Evolutionary conservation across 2,329 filamentous ascomycete species (phyloP).

Genomic region (Dothidotthia symphoricarpi): DNA sequence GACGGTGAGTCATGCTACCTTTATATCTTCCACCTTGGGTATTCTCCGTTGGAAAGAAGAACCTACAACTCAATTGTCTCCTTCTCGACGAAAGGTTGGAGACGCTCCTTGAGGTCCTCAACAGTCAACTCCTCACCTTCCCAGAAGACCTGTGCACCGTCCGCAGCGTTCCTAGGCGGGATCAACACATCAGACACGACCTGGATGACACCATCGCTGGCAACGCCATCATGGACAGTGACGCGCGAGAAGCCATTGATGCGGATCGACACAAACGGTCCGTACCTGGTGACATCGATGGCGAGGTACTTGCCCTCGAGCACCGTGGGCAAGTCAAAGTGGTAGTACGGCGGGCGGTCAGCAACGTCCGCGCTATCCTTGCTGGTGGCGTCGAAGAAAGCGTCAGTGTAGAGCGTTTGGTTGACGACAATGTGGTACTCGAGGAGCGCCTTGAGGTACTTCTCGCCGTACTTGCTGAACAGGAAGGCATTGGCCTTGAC

Average conservation of each 20-base stretch:
- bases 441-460: constrained; percentile 74
- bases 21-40: too few relatives aligned
- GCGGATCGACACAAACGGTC: constrained; percentile 67
- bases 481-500: constrained; percentile 75
- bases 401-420: constrained; percentile 79
- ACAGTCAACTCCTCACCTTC: constrained; percentile 55
- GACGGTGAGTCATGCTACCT: too few relatives aligned
- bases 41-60: too few relatives aligned
- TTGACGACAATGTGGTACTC: constrained; percentile 76
- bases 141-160: constrained; percentile 38
- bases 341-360: constrained; percentile 50
- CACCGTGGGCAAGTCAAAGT: constrained; percentile 71
- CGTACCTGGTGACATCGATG: constrained; percentile 68
- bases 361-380: constrained; percentile 18
- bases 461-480: constrained; percentile 71
- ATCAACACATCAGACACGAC: constrained; percentile 71
- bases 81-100: constrained; percentile 33
- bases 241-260: constrained; percentile 73
- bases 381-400: constrained; percentile 61
- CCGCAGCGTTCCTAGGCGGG: constrained; percentile 61
- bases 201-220: constrained; percentile 79
- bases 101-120: constrained; percentile 60
- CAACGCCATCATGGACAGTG: constrained; percentile 66
- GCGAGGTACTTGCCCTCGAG: constrained; percentile 64
- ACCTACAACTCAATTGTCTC: constrained; percentile 35